Percentiles rank a stretch among this genome's conserved stretches.
Evolutionary conservation across 768 basidiomycete genomes (phyloP).

Genomic region (Phallus indusiatus): DNA sequence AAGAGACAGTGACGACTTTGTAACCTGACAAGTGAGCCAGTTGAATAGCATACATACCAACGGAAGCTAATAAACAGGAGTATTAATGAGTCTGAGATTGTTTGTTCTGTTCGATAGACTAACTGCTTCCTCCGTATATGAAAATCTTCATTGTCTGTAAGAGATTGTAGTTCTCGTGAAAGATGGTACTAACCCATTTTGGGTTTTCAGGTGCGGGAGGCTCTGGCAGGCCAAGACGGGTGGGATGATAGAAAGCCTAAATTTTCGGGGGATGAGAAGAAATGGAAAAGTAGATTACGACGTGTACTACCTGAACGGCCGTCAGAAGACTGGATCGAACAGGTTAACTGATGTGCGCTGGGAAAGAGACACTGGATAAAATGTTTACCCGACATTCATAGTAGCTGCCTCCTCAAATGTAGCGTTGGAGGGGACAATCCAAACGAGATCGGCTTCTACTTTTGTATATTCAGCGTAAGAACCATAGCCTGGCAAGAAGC

Average conservation of each 20-base stretch:
- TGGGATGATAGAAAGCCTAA: constrained; percentile 2
- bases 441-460: constrained; percentile 4
- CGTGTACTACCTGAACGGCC: background rate
- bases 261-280: too few species aligned
- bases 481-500: background rate
- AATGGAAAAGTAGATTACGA: too few species aligned
- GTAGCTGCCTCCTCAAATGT: background rate
- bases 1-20: constrained; percentile 35
- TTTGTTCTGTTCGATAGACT: background rate
- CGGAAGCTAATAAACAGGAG: constrained; percentile 13
- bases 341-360: too few species aligned
- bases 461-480: constrained; percentile 2
- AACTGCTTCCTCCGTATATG: constrained; percentile 4
- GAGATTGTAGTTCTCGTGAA: background rate
- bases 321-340: background rate
- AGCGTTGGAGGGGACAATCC: background rate
- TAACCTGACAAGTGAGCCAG: constrained; percentile 34
- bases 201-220: background rate
- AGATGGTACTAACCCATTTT: constrained; percentile 1
- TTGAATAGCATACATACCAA: constrained; percentile 31
- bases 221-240: constrained; percentile 1
- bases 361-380: too few species aligned
- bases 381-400: background rate
- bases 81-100: background rate
- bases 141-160: background rate